Base-by-base conservation (phyloP, 2,329 filamentous ascomycete genomes). In the Trichoderma aggressivum region DNA sequence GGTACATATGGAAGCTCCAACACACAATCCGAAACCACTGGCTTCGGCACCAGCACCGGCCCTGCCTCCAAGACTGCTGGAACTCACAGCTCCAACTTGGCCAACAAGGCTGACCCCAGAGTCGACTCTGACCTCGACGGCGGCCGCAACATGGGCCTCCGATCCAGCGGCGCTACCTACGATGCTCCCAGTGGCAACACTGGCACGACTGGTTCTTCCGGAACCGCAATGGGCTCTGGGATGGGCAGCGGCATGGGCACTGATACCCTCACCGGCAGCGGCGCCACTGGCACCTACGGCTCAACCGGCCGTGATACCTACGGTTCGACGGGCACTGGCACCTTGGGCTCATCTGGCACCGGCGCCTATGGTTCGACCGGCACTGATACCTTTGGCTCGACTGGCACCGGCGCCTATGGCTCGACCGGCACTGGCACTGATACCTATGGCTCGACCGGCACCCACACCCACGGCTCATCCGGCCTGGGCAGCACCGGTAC, bases 71-170 rank as follows among this genome's bases (percentile, higher is more conserved):
- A 72, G 67, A 70, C 72, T 58, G 71, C 74, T 4, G 74, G 74
- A 0, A 84, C 84, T 58, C 86, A 88, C 78, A 73, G 73, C 71
- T 82, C 81, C 24, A 81, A 84, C 60, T 7, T 81, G 3, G 79
- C 80, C 5, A 89, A 89, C 80, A 86, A 86, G 73, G 72, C 79
- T 1, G 87, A 89, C 72, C 86, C 86, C n/a, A 80, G 85, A 32
- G 80, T 88, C 53, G 86, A 89, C 75, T 86, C 84, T 6, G 86
- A 89, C 76, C 80, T 84, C n/a, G 84, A 85, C 70, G 75, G 77
- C 70, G 79, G 75, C 72, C 76, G 75, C 50, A 79, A 75, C 74
- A 24, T 77, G 26, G 78, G 78, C 16, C 65, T 73, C 55, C 32
- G n/a, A 2, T 28, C 72, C 70, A 21, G 73, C 72, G 70, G 70